These are phyloP conservation scores for Leccinum boreale DNA, from an alignment of 768 basidiomycete genomes.

Conservation along the genomic window DNA sequence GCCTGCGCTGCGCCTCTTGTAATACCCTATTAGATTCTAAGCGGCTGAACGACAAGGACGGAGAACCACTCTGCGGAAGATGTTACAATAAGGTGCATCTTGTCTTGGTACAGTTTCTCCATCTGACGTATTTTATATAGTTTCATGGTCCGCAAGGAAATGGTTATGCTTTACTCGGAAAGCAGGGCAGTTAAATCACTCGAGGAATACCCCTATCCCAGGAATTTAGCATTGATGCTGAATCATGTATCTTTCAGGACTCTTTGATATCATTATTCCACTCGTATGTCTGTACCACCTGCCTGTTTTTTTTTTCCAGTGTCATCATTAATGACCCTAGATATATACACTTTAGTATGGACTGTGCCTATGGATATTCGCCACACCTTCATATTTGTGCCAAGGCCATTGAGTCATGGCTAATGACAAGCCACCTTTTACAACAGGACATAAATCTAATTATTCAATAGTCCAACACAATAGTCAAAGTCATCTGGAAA, in stretches of 20 bases:
- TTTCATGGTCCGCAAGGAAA: constrained; percentile 69
- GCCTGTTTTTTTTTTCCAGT: constrained; percentile 11
- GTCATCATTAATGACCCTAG: constrained; percentile 8
- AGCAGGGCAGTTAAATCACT: constrained; percentile 38
- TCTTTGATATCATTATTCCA: constrained; percentile 18
- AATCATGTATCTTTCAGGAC: constrained; percentile 6
- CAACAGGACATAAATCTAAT: no score
- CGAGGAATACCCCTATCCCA: neutral
- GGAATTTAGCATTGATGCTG: constrained; percentile 4
- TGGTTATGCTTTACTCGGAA: constrained; percentile 73
- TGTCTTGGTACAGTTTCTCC: constrained; percentile 19
- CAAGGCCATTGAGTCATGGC: neutral
- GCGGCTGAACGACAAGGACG: constrained; percentile 73
- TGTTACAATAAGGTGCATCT: constrained; percentile 65
- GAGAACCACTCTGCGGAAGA: constrained; percentile 62
- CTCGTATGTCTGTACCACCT: constrained; percentile 18
- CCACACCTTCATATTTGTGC: neutral
- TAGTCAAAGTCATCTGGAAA: no score
- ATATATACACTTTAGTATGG: constrained; percentile 10
- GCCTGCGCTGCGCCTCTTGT: constrained; percentile 75
- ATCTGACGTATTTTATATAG: constrained; percentile 35
- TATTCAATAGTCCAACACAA: no score
- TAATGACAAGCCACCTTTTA: neutral
- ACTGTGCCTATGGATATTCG: neutral
- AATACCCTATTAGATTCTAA: constrained; percentile 66